These are phyloP conservation scores for Saksenaea oblongispora DNA, from an alignment of 371 early-diverging fungal genomes.

Conservation along the genomic window DNA sequence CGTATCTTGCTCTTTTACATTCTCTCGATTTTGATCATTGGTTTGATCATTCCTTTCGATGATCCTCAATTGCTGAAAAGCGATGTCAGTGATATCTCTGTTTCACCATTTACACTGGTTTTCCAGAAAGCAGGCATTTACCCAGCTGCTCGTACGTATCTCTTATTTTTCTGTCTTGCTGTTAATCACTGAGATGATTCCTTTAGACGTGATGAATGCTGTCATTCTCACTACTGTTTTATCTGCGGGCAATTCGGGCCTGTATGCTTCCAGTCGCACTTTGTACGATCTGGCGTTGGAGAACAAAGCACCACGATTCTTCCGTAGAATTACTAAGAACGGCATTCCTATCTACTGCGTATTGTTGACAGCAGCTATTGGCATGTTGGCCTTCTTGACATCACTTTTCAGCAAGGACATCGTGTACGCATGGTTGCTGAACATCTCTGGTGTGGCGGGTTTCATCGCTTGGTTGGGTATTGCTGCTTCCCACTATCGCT, in stretches of 20 bases:
- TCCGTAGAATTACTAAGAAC: conserved; percentile 44
- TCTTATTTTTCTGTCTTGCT: neutral
- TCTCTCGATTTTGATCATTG: conserved; percentile 65
- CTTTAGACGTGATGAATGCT: conserved; percentile 42
- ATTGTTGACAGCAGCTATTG: conserved; percentile 46
- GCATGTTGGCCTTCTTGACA: conserved; percentile 57
- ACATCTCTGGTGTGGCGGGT: conserved; percentile 73
- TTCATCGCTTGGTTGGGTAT: conserved; percentile 83
- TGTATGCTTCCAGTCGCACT: conserved; percentile 73
- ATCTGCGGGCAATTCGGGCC: conserved; percentile 69
- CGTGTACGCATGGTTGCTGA: conserved; percentile 44
- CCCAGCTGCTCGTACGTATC: conserved; percentile 28
- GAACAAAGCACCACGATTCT: conserved; percentile 57
- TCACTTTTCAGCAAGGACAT: conserved; percentile 40
- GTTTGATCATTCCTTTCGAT: conserved; percentile 66
- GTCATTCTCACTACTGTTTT: conserved; percentile 58
- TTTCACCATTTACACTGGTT: conserved; percentile 72
- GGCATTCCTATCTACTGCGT: conserved; percentile 61
- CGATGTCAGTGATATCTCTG: conserved; percentile 47
- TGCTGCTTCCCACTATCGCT: conserved; percentile 74
- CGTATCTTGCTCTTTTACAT: conserved; percentile 72
- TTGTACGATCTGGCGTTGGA: conserved; percentile 62
- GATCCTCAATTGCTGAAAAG: conserved; percentile 53
- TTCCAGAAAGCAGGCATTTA: conserved; percentile 57
- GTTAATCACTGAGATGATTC: neutral